A percentile compares a stretch with the other conserved stretches of the same genome.
These are phyloP conservation scores for Ceratobasidium sp. DNA, from an alignment of 1,284 basidiomycete species.

Conservation along the genomic window DNA sequence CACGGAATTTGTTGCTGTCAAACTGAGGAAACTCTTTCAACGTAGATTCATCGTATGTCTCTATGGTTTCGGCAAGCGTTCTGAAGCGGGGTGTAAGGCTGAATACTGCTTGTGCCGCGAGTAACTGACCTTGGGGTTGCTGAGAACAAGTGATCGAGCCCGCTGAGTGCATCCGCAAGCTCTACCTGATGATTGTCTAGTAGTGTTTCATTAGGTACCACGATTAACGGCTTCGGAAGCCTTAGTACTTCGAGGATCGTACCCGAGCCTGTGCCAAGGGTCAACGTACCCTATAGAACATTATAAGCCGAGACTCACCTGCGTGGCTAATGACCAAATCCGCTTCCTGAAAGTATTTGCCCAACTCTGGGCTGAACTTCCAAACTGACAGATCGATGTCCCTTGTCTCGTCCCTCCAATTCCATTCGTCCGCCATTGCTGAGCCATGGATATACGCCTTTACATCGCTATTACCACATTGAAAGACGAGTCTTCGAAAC, in stretches of 20 bases:
- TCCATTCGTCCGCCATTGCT: conserved; percentile 47
- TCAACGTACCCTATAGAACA: conserved; percentile 18
- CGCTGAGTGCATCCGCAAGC: conserved; percentile 72
- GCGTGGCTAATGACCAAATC: conserved; percentile 91
- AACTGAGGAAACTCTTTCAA: conserved; percentile 69
- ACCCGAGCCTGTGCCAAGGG: conserved; percentile 74
- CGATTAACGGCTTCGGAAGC: conserved; percentile 74
- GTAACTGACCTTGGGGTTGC: conserved; percentile 59
- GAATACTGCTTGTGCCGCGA: conserved; percentile 24
- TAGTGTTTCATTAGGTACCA: conserved; percentile 85
- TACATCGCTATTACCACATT: conserved; percentile 65
- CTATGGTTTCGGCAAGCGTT: conserved; percentile 60
- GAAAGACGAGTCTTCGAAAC: conserved; percentile 67
- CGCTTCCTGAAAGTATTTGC: conserved; percentile 66
- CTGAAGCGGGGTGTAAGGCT: conserved; percentile 51
- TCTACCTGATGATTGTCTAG: conserved; percentile 95
- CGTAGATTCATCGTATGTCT: conserved; percentile 55
- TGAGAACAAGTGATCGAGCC: conserved; percentile 68
- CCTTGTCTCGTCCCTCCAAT: conserved; percentile 22
- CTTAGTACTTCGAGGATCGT: conserved; percentile 90
- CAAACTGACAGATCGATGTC: conserved; percentile 59
- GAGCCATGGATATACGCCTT: conserved; percentile 48
- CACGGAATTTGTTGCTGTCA: conserved; percentile 66
- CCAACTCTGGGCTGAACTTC: conserved; percentile 74
- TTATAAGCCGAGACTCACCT: conserved; percentile 59